phyloP scores from a whole-genome alignment of 345 rosid genomes.

The Odontarrhena argentea region DNA sequence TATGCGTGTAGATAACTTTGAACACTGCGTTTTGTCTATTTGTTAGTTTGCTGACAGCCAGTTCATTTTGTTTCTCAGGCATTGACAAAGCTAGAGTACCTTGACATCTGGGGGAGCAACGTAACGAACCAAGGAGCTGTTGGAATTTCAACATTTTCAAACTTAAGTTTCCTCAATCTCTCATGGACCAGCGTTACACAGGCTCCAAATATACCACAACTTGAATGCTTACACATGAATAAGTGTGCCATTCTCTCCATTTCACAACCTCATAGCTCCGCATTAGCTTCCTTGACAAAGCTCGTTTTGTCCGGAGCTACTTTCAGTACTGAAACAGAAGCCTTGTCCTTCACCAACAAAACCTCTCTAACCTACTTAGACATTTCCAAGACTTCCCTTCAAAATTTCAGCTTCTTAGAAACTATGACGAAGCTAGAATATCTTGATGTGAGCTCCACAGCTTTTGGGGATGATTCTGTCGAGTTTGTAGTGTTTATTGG shows the following conservation, averaged over 20 bases:
- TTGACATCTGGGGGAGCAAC: slow-evolving; percentile 91
- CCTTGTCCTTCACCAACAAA: slow-evolving; percentile 50
- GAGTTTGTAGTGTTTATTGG: slow-evolving; percentile 60
- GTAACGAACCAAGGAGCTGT: slow-evolving; percentile 65
- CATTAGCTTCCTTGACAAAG: slow-evolving; percentile 55
- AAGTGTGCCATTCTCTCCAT: slow-evolving; percentile 63
- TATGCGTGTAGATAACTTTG: neutral
- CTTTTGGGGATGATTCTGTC: slow-evolving; percentile 67
- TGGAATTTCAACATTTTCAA: slow-evolving; percentile 54
- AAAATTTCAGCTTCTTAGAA: slow-evolving; percentile 56
- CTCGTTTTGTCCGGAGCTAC: slow-evolving; percentile 68
- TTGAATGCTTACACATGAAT: slow-evolving; percentile 81
- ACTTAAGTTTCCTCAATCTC: slow-evolving; percentile 70
- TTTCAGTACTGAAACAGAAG: slow-evolving; percentile 58
- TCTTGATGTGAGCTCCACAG: slow-evolving; percentile 69
- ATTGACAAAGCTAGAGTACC: slow-evolving; percentile 70
- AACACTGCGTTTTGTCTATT: neutral
- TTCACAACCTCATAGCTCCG: slow-evolving; percentile 41
- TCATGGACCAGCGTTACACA: slow-evolving; percentile 74
- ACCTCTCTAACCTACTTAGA: slow-evolving; percentile 62
- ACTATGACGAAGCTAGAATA: slow-evolving; percentile 61
- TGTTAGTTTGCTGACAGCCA: neutral
- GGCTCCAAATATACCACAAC: slow-evolving; percentile 61
- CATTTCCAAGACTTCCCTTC: slow-evolving; percentile 61
- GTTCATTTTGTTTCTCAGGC: slow-evolving; percentile 46